Evolutionary conservation across 2,329 filamentous ascomycete genomes (phyloP).

Genomic region (Hypoxylon sp.): DNA sequence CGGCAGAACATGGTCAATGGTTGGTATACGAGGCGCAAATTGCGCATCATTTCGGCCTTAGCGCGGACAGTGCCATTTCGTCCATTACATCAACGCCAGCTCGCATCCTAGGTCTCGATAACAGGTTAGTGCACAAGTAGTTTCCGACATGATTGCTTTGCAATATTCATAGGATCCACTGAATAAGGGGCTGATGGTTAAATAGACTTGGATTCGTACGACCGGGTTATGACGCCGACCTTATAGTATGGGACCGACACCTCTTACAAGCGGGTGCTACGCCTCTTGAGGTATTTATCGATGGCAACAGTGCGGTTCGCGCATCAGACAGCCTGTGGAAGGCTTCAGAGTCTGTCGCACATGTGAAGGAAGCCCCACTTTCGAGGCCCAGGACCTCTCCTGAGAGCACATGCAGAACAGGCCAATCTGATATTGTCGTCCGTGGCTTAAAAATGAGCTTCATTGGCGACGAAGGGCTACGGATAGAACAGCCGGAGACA

Average conservation of each 20-base stretch:
- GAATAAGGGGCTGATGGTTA: neutral
- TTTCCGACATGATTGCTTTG: neutral
- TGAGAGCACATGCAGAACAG: slow-evolving; percentile 27
- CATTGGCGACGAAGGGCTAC: slow-evolving; percentile 25
- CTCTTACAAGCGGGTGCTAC: slow-evolving; percentile 38
- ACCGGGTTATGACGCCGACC: slow-evolving; percentile 42
- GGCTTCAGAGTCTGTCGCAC: slow-evolving; percentile 9
- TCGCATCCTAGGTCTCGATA: slow-evolving; percentile 40
- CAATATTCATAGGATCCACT: neutral
- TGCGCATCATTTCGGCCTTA: slow-evolving; percentile 41
- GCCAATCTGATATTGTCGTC: slow-evolving; percentile 36
- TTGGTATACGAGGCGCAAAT: slow-evolving; percentile 42
- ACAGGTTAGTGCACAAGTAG: slow-evolving; percentile 21
- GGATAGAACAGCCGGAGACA: slow-evolving; percentile 27
- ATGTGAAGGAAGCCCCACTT: slow-evolving; percentile 21
- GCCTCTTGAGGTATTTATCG: slow-evolving; percentile 43
- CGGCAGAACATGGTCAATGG: slow-evolving; percentile 43
- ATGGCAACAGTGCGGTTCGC: slow-evolving; percentile 34
- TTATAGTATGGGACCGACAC: slow-evolving; percentile 42
- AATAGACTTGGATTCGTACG: slow-evolving; percentile 36
- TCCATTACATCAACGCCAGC: slow-evolving; percentile 37
- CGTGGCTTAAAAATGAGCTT: slow-evolving; percentile 36
- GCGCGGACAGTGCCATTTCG: slow-evolving; percentile 28
- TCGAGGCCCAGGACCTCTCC: slow-evolving; percentile 20
- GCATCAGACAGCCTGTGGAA: slow-evolving; percentile 39